A percentile compares a stretch with the other conserved stretches of the same genome.
Evolutionary conservation across 441 rosid genomes (phyloP).

Genomic region (Populus tomentosa): DNA sequence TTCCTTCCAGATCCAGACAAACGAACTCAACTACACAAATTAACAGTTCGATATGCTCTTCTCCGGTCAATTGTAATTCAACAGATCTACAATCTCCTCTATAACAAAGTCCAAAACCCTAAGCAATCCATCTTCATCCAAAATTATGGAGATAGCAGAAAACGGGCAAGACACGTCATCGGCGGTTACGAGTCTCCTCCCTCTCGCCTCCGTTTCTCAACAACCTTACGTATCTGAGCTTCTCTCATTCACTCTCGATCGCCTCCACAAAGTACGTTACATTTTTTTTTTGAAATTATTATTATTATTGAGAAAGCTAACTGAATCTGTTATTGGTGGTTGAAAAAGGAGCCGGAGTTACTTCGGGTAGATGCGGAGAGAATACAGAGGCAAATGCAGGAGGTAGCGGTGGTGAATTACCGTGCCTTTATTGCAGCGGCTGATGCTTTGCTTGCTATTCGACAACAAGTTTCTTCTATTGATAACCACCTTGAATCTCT

Average conservation of each 20-base stretch:
- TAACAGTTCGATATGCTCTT: background rate
- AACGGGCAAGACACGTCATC: constrained; percentile 36
- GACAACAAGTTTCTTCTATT: constrained; percentile 76
- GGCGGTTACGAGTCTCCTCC: constrained; percentile 46
- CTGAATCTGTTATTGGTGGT: constrained; percentile 1
- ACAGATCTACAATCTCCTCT: background rate
- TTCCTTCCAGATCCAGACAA: background rate
- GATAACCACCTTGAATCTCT: constrained; percentile 92
- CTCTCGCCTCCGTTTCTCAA: constrained; percentile 74
- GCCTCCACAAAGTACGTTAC: constrained; percentile 74
- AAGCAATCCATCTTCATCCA: background rate
- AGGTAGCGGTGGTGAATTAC: constrained; percentile 92
- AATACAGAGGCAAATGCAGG: constrained; percentile 96
- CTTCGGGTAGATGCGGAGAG: constrained; percentile 92
- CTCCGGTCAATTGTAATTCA: background rate
- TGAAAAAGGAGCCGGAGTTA: constrained; percentile 76
- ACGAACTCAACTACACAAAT: background rate
- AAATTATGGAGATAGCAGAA: constrained; percentile 43
- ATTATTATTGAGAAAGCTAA: background rate
- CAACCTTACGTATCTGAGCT: constrained; percentile 93
- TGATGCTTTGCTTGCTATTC: constrained; percentile 83
- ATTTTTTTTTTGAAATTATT: background rate
- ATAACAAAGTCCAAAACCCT: background rate
- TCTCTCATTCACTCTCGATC: constrained; percentile 96
- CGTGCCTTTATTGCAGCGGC: constrained; percentile 89